Base-by-base conservation (phyloP, 139 green algal genomes). In the Coelastrella sp. region DNA sequence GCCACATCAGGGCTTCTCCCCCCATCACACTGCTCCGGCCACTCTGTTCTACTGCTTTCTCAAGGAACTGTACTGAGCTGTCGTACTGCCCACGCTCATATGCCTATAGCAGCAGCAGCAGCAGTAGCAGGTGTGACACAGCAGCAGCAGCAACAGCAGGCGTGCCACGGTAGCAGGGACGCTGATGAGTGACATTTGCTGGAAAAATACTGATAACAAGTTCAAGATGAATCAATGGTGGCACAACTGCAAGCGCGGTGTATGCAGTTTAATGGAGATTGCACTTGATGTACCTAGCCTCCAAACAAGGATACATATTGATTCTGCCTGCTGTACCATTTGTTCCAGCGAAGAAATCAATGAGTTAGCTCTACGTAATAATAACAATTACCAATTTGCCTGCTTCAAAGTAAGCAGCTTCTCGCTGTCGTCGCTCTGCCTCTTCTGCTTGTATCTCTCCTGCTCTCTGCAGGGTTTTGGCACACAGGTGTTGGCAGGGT, bases 1-100 rank as follows among this genome's bases (percentile, higher is more conserved):
- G 94, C 96, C 96, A 99, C 57, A 98, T 82, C 90, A 97, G 94
- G 4, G 96, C 95, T 84, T 99, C 97, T 1, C 96, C 97, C 10
- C 95, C 96, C 57, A 98, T 82, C 59, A 89, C 66, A 5, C 90
- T 93, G 81, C 96, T 94, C 0, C 78, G 79, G 0, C 95, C 95
- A 60, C 93, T 82, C 59, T 96, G 91, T 9, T 96, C 88, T 14
- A 97, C 90, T 0, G 95, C 96, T 27, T 88, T 49, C 73, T 97
- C 93, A 27, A 99, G 90, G 9, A 95, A 61, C 59, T 57, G 35
- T 4, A 94, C 90, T 0, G 93, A 89, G 4, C 85, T 87, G 0
- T 76, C 74, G 89, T 98, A 98, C 88, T 94, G 89, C 11, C 96
- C 96, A 59, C 87, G 91, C 85, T 91, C 92, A 60, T 94, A 94